phyloP scores from a whole-genome alignment of 2,329 filamentous ascomycete genomes.

The Trematosphaeria pertusa region DNA sequence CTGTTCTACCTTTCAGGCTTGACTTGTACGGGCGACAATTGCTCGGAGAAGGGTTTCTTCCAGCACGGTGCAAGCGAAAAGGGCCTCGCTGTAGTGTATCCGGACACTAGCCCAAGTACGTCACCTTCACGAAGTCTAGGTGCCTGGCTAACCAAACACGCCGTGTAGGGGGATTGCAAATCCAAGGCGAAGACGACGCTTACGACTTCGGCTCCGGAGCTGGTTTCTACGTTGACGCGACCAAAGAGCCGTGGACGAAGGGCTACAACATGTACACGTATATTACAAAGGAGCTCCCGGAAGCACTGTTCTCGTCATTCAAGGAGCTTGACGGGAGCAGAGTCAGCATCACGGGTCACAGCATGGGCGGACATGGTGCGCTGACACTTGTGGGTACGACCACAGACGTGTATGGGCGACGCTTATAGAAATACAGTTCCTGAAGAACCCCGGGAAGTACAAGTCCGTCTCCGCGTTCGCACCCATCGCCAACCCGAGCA shows the following conservation, averaged over 20 bases:
- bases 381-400: constrained; percentile 69
- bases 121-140: constrained; percentile 17
- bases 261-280: constrained; percentile 97
- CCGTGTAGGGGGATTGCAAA: constrained; percentile 70
- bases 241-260: constrained; percentile 71
- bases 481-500: constrained; percentile 84
- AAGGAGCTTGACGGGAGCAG: constrained; percentile 71
- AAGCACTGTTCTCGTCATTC: constrained; percentile 75
- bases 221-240: constrained; percentile 94
- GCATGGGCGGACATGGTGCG: constrained; percentile 96
- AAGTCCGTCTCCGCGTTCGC: constrained; percentile 89
- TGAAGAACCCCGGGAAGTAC: constrained; percentile 91
- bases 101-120: constrained; percentile 89
- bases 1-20: constrained; percentile 93
- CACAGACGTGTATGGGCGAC: neutral
- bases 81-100: constrained; percentile 91
- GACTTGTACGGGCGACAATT: constrained; percentile 89
- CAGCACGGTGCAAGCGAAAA: constrained; percentile 79
- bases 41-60: constrained; percentile 84
- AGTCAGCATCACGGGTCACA: constrained; percentile 90
- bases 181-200: constrained; percentile 82
- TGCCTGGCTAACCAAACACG: constrained; percentile 20
- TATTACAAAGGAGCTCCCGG: constrained; percentile 85
- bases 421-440: constrained; percentile 60
- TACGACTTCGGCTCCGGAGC: constrained; percentile 94